A percentile compares a stretch with the other conserved stretches of the same genome.
Evolutionary conservation across 176 grass and related monocot species (phyloP).

Genomic region (Bromus sterilis): DNA sequence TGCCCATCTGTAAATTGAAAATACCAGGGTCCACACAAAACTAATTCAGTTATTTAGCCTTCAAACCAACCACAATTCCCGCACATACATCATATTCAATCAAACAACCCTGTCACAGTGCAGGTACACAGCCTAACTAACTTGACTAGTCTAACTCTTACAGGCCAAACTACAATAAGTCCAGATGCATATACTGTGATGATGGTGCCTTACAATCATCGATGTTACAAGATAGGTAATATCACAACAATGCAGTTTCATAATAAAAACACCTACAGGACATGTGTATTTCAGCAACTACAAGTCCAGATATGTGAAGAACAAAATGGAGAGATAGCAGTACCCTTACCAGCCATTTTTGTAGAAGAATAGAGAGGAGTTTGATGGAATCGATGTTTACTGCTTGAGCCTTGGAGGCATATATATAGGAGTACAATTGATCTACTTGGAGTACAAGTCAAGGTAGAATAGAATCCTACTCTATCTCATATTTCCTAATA

Average conservation of each 20-base stretch:
- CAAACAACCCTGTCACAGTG: background rate
- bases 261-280: background rate
- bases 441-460: too few relatives aligned
- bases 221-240: background rate
- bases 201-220: background rate
- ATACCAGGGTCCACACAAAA: background rate
- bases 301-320: background rate
- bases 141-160: background rate
- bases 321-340: background rate
- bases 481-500: too few relatives aligned
- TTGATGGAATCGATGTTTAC: too few relatives aligned
- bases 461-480: too few relatives aligned
- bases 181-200: background rate
- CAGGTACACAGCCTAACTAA: background rate
- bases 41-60: background rate
- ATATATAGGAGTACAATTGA: too few relatives aligned
- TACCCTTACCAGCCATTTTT: background rate
- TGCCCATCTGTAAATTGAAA: background rate
- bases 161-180: background rate
- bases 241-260: background rate
- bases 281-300: background rate
- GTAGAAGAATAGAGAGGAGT: too few relatives aligned
- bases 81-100: background rate
- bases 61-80: too few relatives aligned
- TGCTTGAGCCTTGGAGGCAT: too few relatives aligned